Evolutionary conservation across 2,329 filamentous ascomycete species (phyloP).

Genomic region (Aphanoascus verrucosus): DNA sequence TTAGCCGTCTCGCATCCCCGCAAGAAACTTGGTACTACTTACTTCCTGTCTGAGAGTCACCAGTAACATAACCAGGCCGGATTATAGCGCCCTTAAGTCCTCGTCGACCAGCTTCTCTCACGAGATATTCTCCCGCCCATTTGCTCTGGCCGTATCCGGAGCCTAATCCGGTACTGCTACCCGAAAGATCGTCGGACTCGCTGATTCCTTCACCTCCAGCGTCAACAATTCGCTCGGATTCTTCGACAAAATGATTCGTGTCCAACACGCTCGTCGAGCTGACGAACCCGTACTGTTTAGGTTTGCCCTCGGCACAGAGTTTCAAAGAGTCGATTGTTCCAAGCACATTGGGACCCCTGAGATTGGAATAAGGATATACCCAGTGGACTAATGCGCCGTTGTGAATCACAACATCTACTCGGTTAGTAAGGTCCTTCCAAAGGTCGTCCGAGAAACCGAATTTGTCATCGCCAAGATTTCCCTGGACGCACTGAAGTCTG

Average conservation of each 20-base stretch:
- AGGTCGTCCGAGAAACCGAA: slow-evolving; percentile 58
- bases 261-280: slow-evolving; percentile 76
- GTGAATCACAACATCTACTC: slow-evolving; percentile 65
- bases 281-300: slow-evolving; percentile 73
- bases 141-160: slow-evolving; percentile 90
- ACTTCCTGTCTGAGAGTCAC: slow-evolving; percentile 55
- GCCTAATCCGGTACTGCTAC: slow-evolving; percentile 63
- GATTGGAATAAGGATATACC: slow-evolving; percentile 64
- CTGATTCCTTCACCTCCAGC: slow-evolving; percentile 55
- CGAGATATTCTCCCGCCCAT: slow-evolving; percentile 65
- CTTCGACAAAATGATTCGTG: slow-evolving; percentile 65
- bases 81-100: slow-evolving; percentile 67
- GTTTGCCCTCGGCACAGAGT: slow-evolving; percentile 64
- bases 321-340: slow-evolving; percentile 64
- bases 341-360: slow-evolving; percentile 67
- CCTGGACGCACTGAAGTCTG: slow-evolving; percentile 57
- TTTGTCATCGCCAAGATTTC: slow-evolving; percentile 60
- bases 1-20: background rate
- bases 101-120: slow-evolving; percentile 65
- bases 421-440: slow-evolving; percentile 55
- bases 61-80: slow-evolving; percentile 75
- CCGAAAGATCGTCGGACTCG: slow-evolving; percentile 68
- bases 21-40: slow-evolving; percentile 14
- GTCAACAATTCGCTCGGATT: slow-evolving; percentile 53
- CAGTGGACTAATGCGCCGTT: slow-evolving; percentile 74